Base-by-base conservation (phyloP, 176 grass and related monocot genomes). In the Bothriochloa decipiens region DNA sequence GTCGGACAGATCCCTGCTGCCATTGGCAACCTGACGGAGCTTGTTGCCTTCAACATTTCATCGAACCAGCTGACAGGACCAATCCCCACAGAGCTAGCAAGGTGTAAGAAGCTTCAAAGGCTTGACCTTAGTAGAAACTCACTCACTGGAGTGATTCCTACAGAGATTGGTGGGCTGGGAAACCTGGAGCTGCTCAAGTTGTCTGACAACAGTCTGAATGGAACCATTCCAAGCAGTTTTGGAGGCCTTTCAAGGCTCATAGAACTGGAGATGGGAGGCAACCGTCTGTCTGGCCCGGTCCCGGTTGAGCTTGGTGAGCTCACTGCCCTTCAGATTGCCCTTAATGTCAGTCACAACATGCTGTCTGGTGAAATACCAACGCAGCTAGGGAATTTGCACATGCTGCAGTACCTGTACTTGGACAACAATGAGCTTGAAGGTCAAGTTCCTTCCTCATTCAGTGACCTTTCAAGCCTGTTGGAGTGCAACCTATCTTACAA, bases 401-500 rank as follows among this genome's bases (percentile, higher is more conserved):
- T 99, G 97, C 57, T 99, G 50, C 91, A 91, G 74, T 86, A 75
- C 72, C 86, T 99, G 60, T 94, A 89, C 83, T 82, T 99, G 88
- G 93, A 99, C 89, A 91, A 96, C 81, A 99, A 99, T 91, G 85
- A 91, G 64, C 90, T 99, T 58, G 76, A 94, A 74, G 93, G 96
- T 75, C 81, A 88, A 71, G 84, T 99, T 58, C 96, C 96, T 42
- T 68, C 85, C 37, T 94, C 93, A 13, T 99, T 99, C 75, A 42
- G 86, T 32, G 82, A 86, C 33, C 91, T 99, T 47, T 89, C 88
- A 5, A 96, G 96, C 81, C 87, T 99, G 42, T 63, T 94, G 83
- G 91, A 89, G 42, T 99, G 96, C 84, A 99, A 99, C 72, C 89
- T 99, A 74, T 99, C 96, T 61, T 99, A 96, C 78, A 99, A 99